These are phyloP conservation scores for Acanthamoeba healyi DNA, from an alignment of 208 protist species.

Conservation along the genomic window DNA sequence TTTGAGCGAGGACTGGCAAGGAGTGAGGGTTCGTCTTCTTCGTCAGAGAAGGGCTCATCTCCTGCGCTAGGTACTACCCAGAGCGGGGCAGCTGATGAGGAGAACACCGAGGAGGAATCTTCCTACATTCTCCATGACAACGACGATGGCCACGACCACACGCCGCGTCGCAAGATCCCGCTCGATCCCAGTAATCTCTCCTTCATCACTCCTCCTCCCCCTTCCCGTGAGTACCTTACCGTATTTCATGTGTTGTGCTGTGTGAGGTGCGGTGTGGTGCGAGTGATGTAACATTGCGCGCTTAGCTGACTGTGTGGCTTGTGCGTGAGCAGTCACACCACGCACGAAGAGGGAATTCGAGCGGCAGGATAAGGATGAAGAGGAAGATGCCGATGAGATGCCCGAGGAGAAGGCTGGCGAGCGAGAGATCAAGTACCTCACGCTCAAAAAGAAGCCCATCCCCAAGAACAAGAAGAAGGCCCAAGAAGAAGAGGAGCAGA, in stretches of 20 bases:
- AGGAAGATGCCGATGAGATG: slow-evolving; percentile 1
- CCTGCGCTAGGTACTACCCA: not conserved
- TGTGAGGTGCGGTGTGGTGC: too few species aligned
- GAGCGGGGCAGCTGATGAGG: not conserved
- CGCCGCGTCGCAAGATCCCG: not conserved
- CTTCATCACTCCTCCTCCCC: not conserved
- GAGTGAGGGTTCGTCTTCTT: not conserved
- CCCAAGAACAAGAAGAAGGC: slow-evolving; percentile 45
- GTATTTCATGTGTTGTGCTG: too few species aligned
- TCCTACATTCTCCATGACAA: not conserved
- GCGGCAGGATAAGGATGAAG: slow-evolving; percentile 4
- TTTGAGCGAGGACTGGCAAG: slow-evolving; percentile 17
- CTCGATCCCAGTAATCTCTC: slow-evolving; percentile 39
- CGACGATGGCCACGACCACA: not conserved
- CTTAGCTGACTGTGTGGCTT: not conserved
- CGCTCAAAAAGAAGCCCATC: slow-evolving; percentile 57
- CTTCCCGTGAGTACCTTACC: not conserved
- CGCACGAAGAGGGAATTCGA: slow-evolving; percentile 26
- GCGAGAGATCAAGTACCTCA: slow-evolving; percentile 60
- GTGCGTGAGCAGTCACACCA: not conserved
- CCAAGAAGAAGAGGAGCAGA: slow-evolving; percentile 34
- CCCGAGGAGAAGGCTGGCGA: slow-evolving; percentile 37
- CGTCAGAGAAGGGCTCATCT: not conserved
- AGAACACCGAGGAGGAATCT: not conserved
- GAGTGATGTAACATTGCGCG: too few species aligned